A percentile compares a stretch with the other conserved stretches of the same genome.
Conservation (phyloP, 1,284 basidiomycete species). For the Sphaerobolus stellatus region DNA sequence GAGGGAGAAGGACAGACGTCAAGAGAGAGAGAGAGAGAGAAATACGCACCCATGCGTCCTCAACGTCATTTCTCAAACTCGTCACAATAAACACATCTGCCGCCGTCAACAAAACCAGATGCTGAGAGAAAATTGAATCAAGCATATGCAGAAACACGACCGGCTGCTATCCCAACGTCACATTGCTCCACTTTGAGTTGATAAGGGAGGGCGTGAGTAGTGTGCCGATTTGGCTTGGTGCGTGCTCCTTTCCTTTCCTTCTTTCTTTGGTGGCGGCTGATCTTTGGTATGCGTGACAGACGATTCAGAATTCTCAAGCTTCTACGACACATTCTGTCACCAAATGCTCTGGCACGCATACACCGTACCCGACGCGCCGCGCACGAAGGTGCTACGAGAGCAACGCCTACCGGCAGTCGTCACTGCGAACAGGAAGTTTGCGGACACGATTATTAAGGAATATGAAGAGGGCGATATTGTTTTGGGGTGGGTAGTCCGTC, state of each 20-base stretch:
- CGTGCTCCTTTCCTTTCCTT: slow-evolving; percentile 50
- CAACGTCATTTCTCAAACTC: slow-evolving; percentile 78
- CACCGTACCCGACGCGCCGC: slow-evolving; percentile 81
- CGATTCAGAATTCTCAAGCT: slow-evolving; percentile 70
- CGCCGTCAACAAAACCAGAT: slow-evolving; percentile 77
- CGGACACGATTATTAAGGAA: slow-evolving; percentile 69
- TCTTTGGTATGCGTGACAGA: too few species aligned
- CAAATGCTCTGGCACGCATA: slow-evolving; percentile 88
- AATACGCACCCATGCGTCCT: slow-evolving; percentile 38
- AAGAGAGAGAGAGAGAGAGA: too few species aligned
- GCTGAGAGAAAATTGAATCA: slow-evolving; percentile 84
- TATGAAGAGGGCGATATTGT: slow-evolving; percentile 83
- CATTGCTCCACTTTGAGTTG: slow-evolving; percentile 78
- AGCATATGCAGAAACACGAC: slow-evolving; percentile 86
- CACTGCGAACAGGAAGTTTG: slow-evolving; percentile 84
- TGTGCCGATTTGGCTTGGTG: background rate
- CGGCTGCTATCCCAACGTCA: slow-evolving; percentile 85
- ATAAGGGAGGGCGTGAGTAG: too few species aligned
- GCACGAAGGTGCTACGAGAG: slow-evolving; percentile 78
- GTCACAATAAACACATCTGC: slow-evolving; percentile 89
- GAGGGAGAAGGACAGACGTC: too few species aligned
- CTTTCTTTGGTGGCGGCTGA: slow-evolving; percentile 83
- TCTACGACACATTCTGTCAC: slow-evolving; percentile 88
- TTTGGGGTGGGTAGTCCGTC: slow-evolving; percentile 44
- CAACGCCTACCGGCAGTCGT: too few species aligned